phyloP scores from a whole-genome alignment of 371 early-diverging fungal genomes.

The Actinomucor elegans region DNA sequence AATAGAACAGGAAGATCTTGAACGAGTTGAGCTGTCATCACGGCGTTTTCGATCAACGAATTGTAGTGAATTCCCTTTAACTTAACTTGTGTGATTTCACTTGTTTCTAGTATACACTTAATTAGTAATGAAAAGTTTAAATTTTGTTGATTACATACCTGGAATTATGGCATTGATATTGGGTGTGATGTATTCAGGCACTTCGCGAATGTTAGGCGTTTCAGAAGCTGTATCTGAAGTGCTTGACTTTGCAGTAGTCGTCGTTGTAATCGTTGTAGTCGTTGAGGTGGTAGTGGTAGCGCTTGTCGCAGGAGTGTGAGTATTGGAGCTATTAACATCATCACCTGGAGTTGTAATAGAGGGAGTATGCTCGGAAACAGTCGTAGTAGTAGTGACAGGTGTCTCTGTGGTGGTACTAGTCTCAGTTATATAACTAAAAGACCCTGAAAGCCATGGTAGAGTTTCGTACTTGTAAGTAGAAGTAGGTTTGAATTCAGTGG shows the following conservation, averaged over 20 bases:
- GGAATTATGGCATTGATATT: conserved; percentile 42
- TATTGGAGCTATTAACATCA: background rate
- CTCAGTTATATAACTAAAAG: conserved; percentile 7
- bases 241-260: background rate
- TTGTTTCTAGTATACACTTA: conserved; percentile 12
- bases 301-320: background rate
- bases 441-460: conserved; percentile 14
- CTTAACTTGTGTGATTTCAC: conserved; percentile 30
- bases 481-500: conserved; percentile 1
- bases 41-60: conserved; percentile 36
- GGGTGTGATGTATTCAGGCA: conserved; percentile 47
- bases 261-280: background rate
- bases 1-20: conserved; percentile 34
- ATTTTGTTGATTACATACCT: background rate
- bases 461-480: conserved; percentile 27
- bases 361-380: background rate
- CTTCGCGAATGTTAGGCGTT: background rate
- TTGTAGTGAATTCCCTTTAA: conserved; percentile 38
- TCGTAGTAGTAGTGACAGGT: background rate
- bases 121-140: background rate
- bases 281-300: background rate
- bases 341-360: background rate
- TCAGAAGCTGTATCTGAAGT: background rate
- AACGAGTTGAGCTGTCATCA: conserved; percentile 44
- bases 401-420: background rate